Conservation (phyloP, 805 yeast genomes). For the Metschnikowia cerradonensis region DNA sequence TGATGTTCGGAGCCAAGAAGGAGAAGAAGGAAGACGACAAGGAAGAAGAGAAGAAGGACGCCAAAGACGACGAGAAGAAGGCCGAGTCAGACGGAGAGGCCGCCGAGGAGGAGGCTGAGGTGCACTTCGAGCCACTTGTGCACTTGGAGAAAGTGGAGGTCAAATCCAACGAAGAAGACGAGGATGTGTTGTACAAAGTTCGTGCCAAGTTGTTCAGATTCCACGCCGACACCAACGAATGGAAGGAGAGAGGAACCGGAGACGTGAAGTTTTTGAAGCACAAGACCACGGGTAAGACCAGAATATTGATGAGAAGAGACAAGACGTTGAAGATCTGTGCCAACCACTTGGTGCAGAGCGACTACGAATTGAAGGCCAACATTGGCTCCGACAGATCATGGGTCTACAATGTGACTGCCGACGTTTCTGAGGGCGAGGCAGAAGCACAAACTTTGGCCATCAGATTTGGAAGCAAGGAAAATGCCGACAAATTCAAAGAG, state of each 20-base stretch:
- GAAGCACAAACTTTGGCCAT: slow-evolving; percentile 96
- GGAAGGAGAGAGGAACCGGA: slow-evolving; percentile 99
- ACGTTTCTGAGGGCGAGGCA: slow-evolving; percentile 90
- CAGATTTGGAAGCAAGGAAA: slow-evolving; percentile 86
- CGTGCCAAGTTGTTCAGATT: slow-evolving; percentile 94
- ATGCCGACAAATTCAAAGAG: slow-evolving; percentile 93
- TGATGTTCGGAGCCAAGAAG: slow-evolving; percentile 93
- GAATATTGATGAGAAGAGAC: slow-evolving; percentile 98
- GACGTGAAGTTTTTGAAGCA: slow-evolving; percentile 94
- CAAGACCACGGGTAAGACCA: slow-evolving; percentile 73
- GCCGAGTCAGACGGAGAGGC: slow-evolving; percentile 56
- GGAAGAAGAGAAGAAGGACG: slow-evolving; percentile 28
- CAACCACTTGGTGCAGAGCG: slow-evolving; percentile 84
- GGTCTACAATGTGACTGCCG: slow-evolving; percentile 95
- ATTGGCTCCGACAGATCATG: slow-evolving; percentile 97
- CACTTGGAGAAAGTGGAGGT: slow-evolving; percentile 94
- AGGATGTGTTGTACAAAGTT: slow-evolving; percentile 76
- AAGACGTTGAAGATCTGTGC: slow-evolving; percentile 98
- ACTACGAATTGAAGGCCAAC: slow-evolving; percentile 81
- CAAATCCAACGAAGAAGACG: slow-evolving; percentile 91
- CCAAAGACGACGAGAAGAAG: slow-evolving; percentile 29
- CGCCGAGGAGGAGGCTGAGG: slow-evolving; percentile 64
- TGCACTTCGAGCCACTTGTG: slow-evolving; percentile 95
- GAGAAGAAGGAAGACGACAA: slow-evolving; percentile 51
- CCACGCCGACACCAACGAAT: slow-evolving; percentile 78